Base-by-base conservation (phyloP, 106 monocot genomes). In the Acorus calamus region DNA sequence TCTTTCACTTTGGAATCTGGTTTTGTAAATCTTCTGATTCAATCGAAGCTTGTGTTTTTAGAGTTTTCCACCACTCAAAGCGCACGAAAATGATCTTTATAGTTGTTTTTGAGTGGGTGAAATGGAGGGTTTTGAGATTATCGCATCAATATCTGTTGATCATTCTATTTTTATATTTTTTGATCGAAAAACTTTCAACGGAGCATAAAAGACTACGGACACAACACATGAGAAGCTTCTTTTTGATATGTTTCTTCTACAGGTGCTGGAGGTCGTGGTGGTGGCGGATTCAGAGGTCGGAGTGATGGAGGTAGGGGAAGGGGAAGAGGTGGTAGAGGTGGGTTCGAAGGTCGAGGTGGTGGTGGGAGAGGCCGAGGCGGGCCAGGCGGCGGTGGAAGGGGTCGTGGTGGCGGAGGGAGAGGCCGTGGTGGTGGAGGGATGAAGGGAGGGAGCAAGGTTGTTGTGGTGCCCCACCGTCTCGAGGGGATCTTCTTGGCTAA, bases 361-460 rank as follows among this genome's bases (percentile, higher is more conserved):
- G 57, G 62, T 4, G 61, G 80, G 4, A 60, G 60, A 9, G 49
- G 77, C 2, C 57, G 66, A 0, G 54, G 76, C 6, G 67, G 73
- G 0, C 67, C 73, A 5, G 55, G 79, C 0, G 48, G 75, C 0
- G 62, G 76, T 1, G 76, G 78, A 2, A 51, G 77, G 0, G 60
- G 84, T 2, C 65, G 78, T 0, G 78, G 80, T 0, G 66, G 86
- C 0, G 62, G 80, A 4, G 46, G 91, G 2, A 62, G 89, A 4
- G 73, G 96, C 0, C 79, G 96, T 3, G 61, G 96, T 4, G 74
- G 96, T 44, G 88, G 87, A 4, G 96, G 96, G 6, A 98, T 98
- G 96, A 98, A 77, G 67, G 88, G 96, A 3, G 96, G 96, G 50
- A 88, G 85, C 59, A 91, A 69, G 81, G 91, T 91, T 6, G 78